These are phyloP conservation scores for Achaetomium macrosporum DNA, from an alignment of 2,329 filamentous ascomycete species.

Conservation along the genomic window DNA sequence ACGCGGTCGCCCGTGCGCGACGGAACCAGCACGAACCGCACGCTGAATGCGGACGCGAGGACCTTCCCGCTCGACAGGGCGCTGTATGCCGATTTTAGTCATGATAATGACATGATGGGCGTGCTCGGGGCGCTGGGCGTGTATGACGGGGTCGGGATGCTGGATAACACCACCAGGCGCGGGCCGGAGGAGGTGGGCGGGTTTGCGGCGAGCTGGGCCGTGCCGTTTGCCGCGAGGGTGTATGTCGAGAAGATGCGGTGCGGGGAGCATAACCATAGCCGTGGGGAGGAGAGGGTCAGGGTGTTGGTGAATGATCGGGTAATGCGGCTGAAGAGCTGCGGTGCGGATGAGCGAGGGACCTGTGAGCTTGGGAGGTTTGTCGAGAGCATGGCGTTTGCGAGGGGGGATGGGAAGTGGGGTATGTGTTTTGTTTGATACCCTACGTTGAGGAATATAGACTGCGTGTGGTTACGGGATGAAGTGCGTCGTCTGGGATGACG, in stretches of 20 bases:
- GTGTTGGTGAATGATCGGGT: conserved; percentile 82
- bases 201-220: conserved; percentile 70
- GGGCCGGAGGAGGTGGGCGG: conserved; percentile 53
- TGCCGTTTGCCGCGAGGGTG: conserved; percentile 74
- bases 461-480: too few relatives aligned
- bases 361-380: conserved; percentile 68
- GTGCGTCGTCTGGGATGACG: too few relatives aligned
- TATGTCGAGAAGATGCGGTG: conserved; percentile 88
- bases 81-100: conserved; percentile 85
- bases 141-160: conserved; percentile 61
- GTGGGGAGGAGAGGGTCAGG: conserved; percentile 63
- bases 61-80: conserved; percentile 67
- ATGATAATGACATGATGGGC: conserved; percentile 80
- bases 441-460: background rate
- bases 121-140: conserved; percentile 73
- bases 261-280: conserved; percentile 44
- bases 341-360: conserved; percentile 61
- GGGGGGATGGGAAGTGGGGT: conserved; percentile 66
- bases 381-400: conserved; percentile 67
- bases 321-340: conserved; percentile 63
- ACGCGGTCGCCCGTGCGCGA: conserved; percentile 65
- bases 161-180: conserved; percentile 46
- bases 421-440: conserved; percentile 41
- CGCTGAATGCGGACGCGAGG: conserved; percentile 58
- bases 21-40: conserved; percentile 69